Evolutionary conservation across 1,284 basidiomycete genomes (phyloP).

Genomic region (Ustilago loliicola): DNA sequence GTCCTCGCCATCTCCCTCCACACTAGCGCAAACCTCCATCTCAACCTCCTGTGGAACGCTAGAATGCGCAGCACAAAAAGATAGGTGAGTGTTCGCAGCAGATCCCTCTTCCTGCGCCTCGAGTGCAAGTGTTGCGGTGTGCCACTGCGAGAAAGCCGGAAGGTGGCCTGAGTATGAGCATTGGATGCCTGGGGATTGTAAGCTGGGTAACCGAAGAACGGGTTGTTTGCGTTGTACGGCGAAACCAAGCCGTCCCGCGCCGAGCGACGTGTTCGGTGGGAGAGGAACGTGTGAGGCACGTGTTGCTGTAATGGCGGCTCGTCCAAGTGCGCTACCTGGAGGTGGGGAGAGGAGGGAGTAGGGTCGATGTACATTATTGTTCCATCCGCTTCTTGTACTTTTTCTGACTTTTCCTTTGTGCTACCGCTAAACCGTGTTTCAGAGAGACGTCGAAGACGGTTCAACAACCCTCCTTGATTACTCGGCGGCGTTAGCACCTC

Average conservation of each 20-base stretch:
- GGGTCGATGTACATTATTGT: slow-evolving; percentile 52
- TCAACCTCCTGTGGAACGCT: slow-evolving; percentile 51
- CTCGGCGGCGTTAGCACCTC: slow-evolving; percentile 16
- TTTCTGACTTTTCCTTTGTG: slow-evolving; percentile 3
- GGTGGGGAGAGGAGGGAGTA: slow-evolving; percentile 33
- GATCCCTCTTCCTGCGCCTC: slow-evolving; percentile 62
- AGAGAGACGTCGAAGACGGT: slow-evolving; percentile 30
- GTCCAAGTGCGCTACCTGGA: slow-evolving; percentile 55
- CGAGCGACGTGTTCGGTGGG: slow-evolving; percentile 62
- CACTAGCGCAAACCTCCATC: slow-evolving; percentile 39
- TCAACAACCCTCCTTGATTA: slow-evolving; percentile 15
- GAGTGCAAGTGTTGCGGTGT: slow-evolving; percentile 53
- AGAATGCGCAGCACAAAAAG: slow-evolving; percentile 67
- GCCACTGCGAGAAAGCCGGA: slow-evolving; percentile 14
- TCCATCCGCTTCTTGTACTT: slow-evolving; percentile 19
- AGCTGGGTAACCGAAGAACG: slow-evolving; percentile 86
- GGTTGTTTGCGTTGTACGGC: slow-evolving; percentile 75
- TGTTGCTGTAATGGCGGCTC: slow-evolving; percentile 49
- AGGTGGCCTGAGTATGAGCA: slow-evolving; percentile 11
- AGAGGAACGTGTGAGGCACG: slow-evolving; percentile 48
- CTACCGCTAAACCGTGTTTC: slow-evolving; percentile 25
- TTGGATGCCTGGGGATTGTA: slow-evolving; percentile 31
- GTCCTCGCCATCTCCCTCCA: slow-evolving; percentile 24
- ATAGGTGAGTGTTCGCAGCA: slow-evolving; percentile 67
- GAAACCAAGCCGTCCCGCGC: slow-evolving; percentile 62